A percentile compares a stretch with the other conserved stretches of the same genome.
phyloP scores from a whole-genome alignment of 345 rosid species.

The Bretschneidera sinensis region DNA sequence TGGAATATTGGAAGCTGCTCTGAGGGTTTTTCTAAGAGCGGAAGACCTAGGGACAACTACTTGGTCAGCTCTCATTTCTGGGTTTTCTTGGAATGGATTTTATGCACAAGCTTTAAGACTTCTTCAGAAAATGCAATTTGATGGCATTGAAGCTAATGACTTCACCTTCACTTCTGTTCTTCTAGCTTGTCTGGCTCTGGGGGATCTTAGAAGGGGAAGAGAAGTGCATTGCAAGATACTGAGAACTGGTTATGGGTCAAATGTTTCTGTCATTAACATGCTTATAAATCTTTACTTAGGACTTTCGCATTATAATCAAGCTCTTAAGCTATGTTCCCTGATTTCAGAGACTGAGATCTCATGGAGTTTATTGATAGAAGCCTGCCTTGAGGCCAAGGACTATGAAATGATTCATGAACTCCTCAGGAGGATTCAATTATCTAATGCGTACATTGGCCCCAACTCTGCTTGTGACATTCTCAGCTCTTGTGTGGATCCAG shows the following conservation, averaged over 20 bases:
- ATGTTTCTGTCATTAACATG: slow-evolving; percentile 22
- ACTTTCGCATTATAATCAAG: slow-evolving; percentile 20
- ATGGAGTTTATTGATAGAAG: slow-evolving; percentile 22
- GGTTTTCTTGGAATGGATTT: slow-evolving; percentile 18
- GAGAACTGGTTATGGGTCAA: slow-evolving; percentile 22
- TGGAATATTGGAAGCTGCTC: slow-evolving; percentile 20
- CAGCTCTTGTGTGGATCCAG: slow-evolving; percentile 15
- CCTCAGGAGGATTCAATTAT: slow-evolving; percentile 21
- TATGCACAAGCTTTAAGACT: slow-evolving; percentile 14
- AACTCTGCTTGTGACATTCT: slow-evolving; percentile 15
- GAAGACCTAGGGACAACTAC: slow-evolving; percentile 11
- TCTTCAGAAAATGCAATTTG: slow-evolving; percentile 26
- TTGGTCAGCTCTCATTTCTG: slow-evolving; percentile 24
- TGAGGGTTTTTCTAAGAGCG: slow-evolving; percentile 18
- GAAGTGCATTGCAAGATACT: slow-evolving; percentile 31
- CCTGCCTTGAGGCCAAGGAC: slow-evolving; percentile 20
- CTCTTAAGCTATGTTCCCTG: slow-evolving; percentile 17
- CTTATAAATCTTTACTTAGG: slow-evolving; percentile 21
- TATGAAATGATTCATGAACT: slow-evolving; percentile 22
- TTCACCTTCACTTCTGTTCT: slow-evolving; percentile 28
- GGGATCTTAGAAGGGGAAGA: slow-evolving; percentile 25
- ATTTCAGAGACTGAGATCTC: slow-evolving; percentile 19
- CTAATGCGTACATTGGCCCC: slow-evolving; percentile 13
- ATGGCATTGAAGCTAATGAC: slow-evolving; percentile 21
- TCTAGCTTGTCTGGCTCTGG: slow-evolving; percentile 22